Evolutionary conservation across 2,329 filamentous ascomycete genomes (phyloP).

Genomic region (Dryadomyces quercus-mongolicae): DNA sequence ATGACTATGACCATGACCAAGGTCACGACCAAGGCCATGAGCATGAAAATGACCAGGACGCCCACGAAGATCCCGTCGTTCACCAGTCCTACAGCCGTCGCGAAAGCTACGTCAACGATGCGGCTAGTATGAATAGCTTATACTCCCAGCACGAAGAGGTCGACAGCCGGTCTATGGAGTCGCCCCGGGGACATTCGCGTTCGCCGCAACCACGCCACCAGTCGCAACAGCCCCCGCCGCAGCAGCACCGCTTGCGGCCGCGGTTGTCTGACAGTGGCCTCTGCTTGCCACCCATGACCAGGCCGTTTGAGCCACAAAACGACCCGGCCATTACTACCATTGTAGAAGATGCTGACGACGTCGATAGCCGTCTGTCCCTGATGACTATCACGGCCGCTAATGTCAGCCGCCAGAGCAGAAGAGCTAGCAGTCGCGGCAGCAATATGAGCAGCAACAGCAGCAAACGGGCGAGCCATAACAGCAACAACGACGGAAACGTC

Average conservation of each 20-base stretch:
- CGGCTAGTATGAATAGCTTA: not conserved
- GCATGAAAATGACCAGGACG: not conserved
- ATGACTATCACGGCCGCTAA: not conserved
- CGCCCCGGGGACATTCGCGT: not conserved
- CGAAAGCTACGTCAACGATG: not conserved
- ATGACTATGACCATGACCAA: not conserved
- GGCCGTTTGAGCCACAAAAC: not conserved
- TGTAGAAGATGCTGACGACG: slow-evolving; percentile 5
- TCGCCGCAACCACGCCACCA: not conserved
- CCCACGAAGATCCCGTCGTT: not conserved
- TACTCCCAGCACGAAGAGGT: not conserved
- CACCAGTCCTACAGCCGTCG: not conserved
- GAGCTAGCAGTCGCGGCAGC: not conserved
- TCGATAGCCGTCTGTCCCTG: not conserved
- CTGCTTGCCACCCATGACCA: not conserved
- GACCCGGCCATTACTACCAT: slow-evolving; percentile 11
- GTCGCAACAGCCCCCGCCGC: not conserved
- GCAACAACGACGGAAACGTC: not conserved
- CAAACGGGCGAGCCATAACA: not conserved
- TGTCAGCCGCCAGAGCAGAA: not conserved
- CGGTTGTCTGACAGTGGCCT: not conserved
- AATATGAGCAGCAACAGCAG: slow-evolving; percentile 10
- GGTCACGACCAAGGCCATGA: not conserved
- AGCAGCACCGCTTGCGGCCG: not conserved
- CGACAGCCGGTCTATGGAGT: not conserved